phyloP scores from a whole-genome alignment of 768 basidiomycete genomes.

The Leucocoprinus sp. region DNA sequence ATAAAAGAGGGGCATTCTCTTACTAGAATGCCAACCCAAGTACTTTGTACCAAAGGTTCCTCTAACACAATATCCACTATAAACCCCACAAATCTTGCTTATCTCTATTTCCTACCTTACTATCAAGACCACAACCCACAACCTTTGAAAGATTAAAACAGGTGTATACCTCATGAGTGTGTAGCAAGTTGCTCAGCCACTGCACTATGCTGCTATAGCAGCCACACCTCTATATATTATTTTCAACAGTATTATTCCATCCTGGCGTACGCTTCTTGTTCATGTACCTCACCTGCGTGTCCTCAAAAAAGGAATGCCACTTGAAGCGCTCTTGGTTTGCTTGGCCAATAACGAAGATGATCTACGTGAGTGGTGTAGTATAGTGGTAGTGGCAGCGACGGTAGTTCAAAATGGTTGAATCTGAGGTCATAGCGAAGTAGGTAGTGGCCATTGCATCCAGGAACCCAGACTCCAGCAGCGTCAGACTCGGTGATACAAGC shows the following conservation, averaged over 20 bases:
- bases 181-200: too few species aligned
- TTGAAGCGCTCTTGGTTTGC: constrained; percentile 54
- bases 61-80: too few species aligned
- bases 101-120: too few species aligned
- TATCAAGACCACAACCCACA: too few species aligned
- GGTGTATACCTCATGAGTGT: too few species aligned
- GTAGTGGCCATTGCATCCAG: constrained; percentile 66
- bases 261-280: constrained; percentile 54
- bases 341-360: constrained; percentile 59
- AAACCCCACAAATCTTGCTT: too few species aligned
- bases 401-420: not conserved
- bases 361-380: constrained; percentile 53
- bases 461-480: constrained; percentile 43
- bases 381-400: not conserved
- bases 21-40: too few species aligned
- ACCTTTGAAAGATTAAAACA: too few species aligned
- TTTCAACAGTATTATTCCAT: constrained; percentile 52
- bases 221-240: too few species aligned
- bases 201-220: too few species aligned
- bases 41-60: too few species aligned
- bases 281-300: constrained; percentile 52
- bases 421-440: constrained; percentile 55
- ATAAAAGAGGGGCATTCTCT: too few species aligned
- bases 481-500: constrained; percentile 34
- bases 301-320: constrained; percentile 51